These are phyloP conservation scores for Mycena polygramma DNA, from an alignment of 768 basidiomycete genomes.

Conservation along the genomic window DNA sequence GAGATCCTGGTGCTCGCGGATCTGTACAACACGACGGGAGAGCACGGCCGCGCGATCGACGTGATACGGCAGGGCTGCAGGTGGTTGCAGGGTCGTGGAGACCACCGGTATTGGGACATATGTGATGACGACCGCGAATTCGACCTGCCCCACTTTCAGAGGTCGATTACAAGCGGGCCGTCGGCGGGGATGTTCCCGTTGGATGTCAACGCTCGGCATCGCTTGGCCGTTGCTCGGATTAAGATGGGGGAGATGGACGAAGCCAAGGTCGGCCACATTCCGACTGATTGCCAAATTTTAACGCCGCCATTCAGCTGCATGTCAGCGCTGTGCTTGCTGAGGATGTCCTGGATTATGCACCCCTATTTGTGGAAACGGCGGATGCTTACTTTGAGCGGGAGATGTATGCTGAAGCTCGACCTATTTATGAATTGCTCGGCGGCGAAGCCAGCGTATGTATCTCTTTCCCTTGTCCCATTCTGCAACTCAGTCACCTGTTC, in stretches of 20 bases:
- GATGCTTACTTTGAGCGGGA: constrained; percentile 86
- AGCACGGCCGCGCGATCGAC: constrained; percentile 75
- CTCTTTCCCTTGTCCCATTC: neutral
- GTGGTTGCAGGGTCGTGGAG: constrained; percentile 89
- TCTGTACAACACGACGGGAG: constrained; percentile 78
- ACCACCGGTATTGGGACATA: constrained; percentile 84
- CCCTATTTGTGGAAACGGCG: constrained; percentile 86
- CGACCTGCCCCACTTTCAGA: constrained; percentile 59
- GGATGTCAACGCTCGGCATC: constrained; percentile 86
- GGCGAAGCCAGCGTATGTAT: constrained; percentile 75
- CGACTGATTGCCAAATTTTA: too few species aligned
- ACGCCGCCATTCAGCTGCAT: constrained; percentile 14
- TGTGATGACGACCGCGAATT: constrained; percentile 93
- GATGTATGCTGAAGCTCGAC: constrained; percentile 84
- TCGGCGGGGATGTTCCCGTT: constrained; percentile 72
- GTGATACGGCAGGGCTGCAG: constrained; percentile 83
- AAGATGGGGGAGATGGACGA: constrained; percentile 85
- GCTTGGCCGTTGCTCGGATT: constrained; percentile 86
- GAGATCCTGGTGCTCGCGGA: constrained; percentile 91
- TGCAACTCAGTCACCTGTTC: neutral
- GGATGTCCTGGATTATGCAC: constrained; percentile 82
- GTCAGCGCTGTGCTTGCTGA: constrained; percentile 72
- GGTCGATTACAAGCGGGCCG: constrained; percentile 56
- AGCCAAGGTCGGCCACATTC: constrained; percentile 85
- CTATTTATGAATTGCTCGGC: constrained; percentile 85